Base-by-base conservation (phyloP, 352 stramenopile genomes). In the Plasmopara muralis region DNA sequence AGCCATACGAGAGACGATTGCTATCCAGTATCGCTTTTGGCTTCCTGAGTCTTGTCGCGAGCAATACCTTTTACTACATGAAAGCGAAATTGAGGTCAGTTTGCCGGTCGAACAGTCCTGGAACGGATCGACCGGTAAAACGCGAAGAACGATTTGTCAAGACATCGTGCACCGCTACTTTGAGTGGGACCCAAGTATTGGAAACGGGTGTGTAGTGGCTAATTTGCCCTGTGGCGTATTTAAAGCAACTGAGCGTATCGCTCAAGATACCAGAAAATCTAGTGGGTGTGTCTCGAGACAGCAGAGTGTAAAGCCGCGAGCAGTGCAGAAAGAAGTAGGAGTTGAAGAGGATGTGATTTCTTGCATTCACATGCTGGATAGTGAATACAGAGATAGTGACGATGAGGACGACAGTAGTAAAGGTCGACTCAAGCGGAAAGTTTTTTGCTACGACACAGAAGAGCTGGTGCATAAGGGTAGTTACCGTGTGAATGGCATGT, bases 11-110 rank as follows among this genome's bases (percentile, higher is more conserved):
- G 41, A 9, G 6, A 8, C n/a, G 39, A 15, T 28, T 10, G n/a
- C 30, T 8, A 28, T 81, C 14, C 46, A 53, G 5, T 81, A 75
- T 47, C 76, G 72, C 10, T 25, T 88, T 6, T 77, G 50, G 37
- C 28, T 85, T 2, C 75, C 80, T 8, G 73, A 70, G 0, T 74
- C 53, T 7, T 87, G 80, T 37, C 62, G 66, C 10, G 65, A 88
- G 45, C 74, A 89, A 46, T 59, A 41, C 2, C 18, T 90, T 9
- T 13, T 58, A 9, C 60, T 86, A 7, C 43, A 62, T n/a, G 60
- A 77, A 35, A 77, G 55, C 5, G 64, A 88, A 33, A 53, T 90
- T 9, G 79, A 88, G 42, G 66, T 77, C 4, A 87, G 57, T 61
- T 65, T 86, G 8, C 10, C 47, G 0, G 25, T 50, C 5, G 33